Percentiles rank a stretch among this genome's conserved stretches.
These are phyloP conservation scores for Phytophthora pistaciae DNA, from an alignment of 352 stramenopile genomes.

Conservation along the genomic window DNA sequence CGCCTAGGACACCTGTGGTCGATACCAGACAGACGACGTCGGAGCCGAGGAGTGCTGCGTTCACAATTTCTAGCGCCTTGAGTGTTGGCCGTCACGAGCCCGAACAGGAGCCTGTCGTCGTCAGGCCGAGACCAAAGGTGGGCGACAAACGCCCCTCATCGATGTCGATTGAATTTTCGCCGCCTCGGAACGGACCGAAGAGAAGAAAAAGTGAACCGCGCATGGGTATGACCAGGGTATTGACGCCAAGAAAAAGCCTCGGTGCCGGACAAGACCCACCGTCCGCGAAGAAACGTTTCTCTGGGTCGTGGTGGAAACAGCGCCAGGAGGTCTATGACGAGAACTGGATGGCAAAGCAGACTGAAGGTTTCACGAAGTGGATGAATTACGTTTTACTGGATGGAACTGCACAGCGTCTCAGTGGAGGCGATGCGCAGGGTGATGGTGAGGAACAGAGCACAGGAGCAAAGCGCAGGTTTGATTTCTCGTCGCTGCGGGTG, in stretches of 20 bases:
- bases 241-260: conserved; percentile 20
- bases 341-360: conserved; percentile 85
- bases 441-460: conserved; percentile 8
- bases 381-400: conserved; percentile 89
- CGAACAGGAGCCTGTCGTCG: conserved; percentile 24
- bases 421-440: conserved; percentile 21
- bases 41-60: conserved; percentile 9
- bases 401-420: conserved; percentile 50
- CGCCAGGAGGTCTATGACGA: conserved; percentile 75
- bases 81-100: conserved; percentile 14
- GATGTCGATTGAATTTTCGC: conserved; percentile 55
- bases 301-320: conserved; percentile 80
- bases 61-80: conserved; percentile 14
- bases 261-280: conserved; percentile 1
- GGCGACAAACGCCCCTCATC: conserved; percentile 47
- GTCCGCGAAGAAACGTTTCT: conserved; percentile 32
- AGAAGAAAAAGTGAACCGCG: conserved; percentile 33
- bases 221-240: conserved; percentile 7
- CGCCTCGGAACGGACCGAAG: conserved; percentile 39
- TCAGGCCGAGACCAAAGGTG: conserved; percentile 15
- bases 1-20: conserved; percentile 7
- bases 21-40: not conserved
- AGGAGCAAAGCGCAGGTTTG: conserved; percentile 40
- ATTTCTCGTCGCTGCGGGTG: conserved; percentile 79
- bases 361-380: conserved; percentile 86